Percentiles rank a stretch among this genome's conserved stretches.
Conservation (phyloP, 1,284 basidiomycete species). For the Leccinum subrobustum region DNA sequence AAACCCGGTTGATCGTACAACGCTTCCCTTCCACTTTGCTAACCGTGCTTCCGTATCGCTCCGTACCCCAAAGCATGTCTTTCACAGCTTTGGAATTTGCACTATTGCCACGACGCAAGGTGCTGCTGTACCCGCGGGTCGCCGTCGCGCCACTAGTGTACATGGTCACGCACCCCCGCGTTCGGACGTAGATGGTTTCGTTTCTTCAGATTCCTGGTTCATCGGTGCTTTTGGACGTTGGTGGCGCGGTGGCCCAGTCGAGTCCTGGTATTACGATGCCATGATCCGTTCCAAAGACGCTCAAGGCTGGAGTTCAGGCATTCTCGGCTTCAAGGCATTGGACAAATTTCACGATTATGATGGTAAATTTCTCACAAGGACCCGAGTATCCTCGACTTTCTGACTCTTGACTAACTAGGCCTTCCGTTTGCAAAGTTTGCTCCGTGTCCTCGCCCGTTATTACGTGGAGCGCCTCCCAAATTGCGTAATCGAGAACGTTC, state of each 20-base stretch:
- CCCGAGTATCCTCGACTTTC: neutral
- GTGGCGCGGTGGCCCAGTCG: constrained; percentile 77
- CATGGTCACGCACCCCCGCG: constrained; percentile 28
- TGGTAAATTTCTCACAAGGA: constrained; percentile 41
- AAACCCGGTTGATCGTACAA: constrained; percentile 28
- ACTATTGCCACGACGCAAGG: constrained; percentile 63
- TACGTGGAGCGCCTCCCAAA: constrained; percentile 49
- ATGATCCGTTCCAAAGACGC: constrained; percentile 65
- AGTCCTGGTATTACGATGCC: constrained; percentile 68
- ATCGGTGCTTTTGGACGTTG: constrained; percentile 85
- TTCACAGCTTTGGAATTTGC: constrained; percentile 82
- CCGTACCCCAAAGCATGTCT: constrained; percentile 89
- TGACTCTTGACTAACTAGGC: constrained; percentile 33
- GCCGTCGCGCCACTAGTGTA: constrained; percentile 18
- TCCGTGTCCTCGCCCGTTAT: constrained; percentile 39
- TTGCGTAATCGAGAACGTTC: constrained; percentile 60
- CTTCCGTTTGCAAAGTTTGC: constrained; percentile 52
- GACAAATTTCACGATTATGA: constrained; percentile 63
- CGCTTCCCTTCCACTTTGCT: constrained; percentile 77
- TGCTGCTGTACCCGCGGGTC: constrained; percentile 23
- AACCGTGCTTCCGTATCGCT: constrained; percentile 90
- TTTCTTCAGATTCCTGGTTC: constrained; percentile 78
- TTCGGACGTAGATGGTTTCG: constrained; percentile 41
- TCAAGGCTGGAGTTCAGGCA: constrained; percentile 71
- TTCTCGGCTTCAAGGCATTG: constrained; percentile 65